Evolutionary conservation across 139 green algal species (phyloP).

Genomic region (Yamagishiella unicocca): DNA sequence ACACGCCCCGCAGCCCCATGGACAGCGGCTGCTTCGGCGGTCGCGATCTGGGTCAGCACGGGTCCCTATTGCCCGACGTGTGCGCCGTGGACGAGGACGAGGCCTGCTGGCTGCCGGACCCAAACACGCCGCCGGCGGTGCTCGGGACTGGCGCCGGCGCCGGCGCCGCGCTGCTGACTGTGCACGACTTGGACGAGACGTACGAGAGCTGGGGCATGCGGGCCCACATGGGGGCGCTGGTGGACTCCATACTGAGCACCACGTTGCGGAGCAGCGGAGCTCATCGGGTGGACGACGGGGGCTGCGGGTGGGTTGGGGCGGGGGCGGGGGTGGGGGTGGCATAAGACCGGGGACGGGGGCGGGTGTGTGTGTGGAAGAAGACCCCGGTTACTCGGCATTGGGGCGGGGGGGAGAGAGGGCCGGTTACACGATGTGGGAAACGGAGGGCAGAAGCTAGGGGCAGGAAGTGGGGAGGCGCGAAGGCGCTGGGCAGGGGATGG

Average conservation of each 20-base stretch:
- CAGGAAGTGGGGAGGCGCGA: too few species aligned
- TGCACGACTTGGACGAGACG: conserved; percentile 38
- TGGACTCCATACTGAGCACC: conserved; percentile 28
- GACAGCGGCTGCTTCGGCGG: not conserved
- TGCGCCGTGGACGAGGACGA: conserved; percentile 3
- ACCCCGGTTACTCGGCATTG: too few species aligned
- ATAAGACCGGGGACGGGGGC: too few species aligned
- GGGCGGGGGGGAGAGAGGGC: too few species aligned
- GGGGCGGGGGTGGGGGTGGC: not conserved
- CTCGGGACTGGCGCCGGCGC: not conserved
- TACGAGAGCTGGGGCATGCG: conserved; percentile 33
- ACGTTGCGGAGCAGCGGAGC: not conserved
- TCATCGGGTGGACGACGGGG: not conserved
- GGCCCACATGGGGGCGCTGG: conserved; percentile 18
- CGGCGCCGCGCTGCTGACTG: conserved; percentile 8
- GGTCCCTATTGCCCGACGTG: too few species aligned
- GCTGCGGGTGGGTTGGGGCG: not conserved
- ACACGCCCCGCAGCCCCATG: not conserved
- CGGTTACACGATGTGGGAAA: too few species aligned
- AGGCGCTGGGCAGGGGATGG: too few species aligned
- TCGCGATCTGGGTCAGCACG: too few species aligned
- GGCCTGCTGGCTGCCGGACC: not conserved
- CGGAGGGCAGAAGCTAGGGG: too few species aligned
- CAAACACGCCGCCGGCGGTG: not conserved
- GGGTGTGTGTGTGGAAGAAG: too few species aligned